Evolutionary conservation across 192 early-diverging fungal genomes (phyloP), one percentile per base, ranked within the genome.

Genomic region (Lunasporangiospora selenospora): DNA sequence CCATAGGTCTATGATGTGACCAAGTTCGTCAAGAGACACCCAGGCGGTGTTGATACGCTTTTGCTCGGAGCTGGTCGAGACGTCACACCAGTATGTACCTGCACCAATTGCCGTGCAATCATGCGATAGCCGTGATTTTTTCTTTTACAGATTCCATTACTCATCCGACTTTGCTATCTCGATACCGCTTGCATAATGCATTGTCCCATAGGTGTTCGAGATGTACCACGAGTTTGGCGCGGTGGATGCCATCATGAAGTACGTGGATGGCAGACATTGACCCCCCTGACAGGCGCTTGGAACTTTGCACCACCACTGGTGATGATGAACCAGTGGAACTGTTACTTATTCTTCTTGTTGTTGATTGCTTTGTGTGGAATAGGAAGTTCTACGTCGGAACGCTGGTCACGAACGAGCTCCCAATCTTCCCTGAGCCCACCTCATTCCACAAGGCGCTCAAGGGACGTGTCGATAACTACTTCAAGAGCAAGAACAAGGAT

Each of bases 1-100:
- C 19, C 21, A n/a, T 58, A 73, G 69, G 78, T 83, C 4, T 83
- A 81, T 31, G 82, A 83, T 58, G 67, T 83, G 10, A 83, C 82
- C 16, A 73, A 77, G 55, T 83, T 83, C 67, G 32, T 79, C 34
- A 61, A 52, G 11, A 53, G 73, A 26, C 81, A 83, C 45, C 81
- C 81, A 7, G 81, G 81, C 41, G 80, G 80, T 34, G 67, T 67
- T 19, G 80, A 81, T 50, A 73, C 77, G 37, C 64, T 82, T 19
- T 55, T 80, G 21, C 65, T 80, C 24, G 76, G 61, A 52, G 79
- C 81, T 26, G 81, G 81, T 7, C 60, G 76, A 58, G 81, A 83
- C 58, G 79, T 75, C 8, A 83, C 81, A 34, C 85, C 77, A 76
- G 86, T 88, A 79, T 12, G 49, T 41, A 55, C 36, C 24, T 4